These are phyloP conservation scores for Plasmodium vivax DNA, from an alignment of 169 alveolate species.

Conservation along the genomic window DNA sequence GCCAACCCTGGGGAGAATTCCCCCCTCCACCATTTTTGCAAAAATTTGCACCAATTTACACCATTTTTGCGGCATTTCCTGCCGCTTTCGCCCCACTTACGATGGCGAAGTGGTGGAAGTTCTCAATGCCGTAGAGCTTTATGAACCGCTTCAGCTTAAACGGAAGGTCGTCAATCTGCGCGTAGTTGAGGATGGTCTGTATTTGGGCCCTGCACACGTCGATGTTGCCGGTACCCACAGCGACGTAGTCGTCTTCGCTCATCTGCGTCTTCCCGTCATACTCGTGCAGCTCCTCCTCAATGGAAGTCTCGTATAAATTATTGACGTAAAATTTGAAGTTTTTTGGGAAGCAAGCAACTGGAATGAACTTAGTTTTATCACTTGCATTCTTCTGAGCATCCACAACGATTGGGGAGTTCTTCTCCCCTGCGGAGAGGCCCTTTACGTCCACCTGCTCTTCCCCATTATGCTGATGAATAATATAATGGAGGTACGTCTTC, in stretches of 20 bases:
- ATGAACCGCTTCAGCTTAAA: constrained; percentile 60
- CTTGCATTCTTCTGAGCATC: neutral
- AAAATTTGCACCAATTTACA: no score
- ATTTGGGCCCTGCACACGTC: constrained; percentile 52
- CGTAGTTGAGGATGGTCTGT: constrained; percentile 21
- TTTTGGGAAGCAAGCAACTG: constrained; percentile 58
- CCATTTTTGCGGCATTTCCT: neutral
- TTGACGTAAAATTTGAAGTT: constrained; percentile 50
- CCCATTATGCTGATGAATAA: constrained; percentile 33
- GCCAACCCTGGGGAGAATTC: neutral
- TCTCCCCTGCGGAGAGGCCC: neutral
- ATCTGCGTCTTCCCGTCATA: constrained; percentile 18
- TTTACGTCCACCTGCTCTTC: neutral
- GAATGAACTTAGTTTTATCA: constrained; percentile 14
- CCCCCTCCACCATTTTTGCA: neutral
- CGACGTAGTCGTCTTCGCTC: constrained; percentile 32
- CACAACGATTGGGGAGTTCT: neutral
- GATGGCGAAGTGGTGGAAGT: constrained; percentile 72
- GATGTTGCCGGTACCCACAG: constrained; percentile 52
- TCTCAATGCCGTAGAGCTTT: constrained; percentile 69
- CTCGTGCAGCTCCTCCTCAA: constrained; percentile 66
- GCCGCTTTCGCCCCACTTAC: neutral
- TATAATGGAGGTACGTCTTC: constrained; percentile 70
- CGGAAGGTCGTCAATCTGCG: constrained; percentile 51
- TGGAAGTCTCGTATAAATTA: constrained; percentile 60